Conservation (phyloP, 2,329 filamentous ascomycete genomes). For the Huntiella abstrusa region DNA sequence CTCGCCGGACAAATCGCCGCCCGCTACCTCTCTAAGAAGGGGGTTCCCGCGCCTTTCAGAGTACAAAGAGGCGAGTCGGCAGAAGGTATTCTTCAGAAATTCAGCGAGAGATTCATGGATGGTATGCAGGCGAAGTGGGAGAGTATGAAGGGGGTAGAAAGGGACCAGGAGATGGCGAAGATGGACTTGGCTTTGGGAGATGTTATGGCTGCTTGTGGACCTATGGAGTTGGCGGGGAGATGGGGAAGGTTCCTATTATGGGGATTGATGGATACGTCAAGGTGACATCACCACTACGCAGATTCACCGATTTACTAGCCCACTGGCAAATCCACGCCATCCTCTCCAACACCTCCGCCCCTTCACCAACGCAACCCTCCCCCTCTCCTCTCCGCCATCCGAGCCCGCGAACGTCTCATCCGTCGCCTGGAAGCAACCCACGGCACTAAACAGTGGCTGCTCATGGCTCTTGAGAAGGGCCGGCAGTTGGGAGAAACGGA, state of each 20-base stretch:
- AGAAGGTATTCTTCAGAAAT: constrained; percentile 18
- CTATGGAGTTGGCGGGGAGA: constrained; percentile 31
- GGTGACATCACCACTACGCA: constrained; percentile 46
- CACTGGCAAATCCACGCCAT: constrained; percentile 48
- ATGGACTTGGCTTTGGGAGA: constrained; percentile 17
- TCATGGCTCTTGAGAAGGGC: constrained; percentile 40
- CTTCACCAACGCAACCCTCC: not conserved
- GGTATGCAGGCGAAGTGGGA: constrained; percentile 4
- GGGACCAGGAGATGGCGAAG: constrained; percentile 12
- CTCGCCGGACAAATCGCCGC: constrained; percentile 43
- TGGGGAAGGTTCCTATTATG: constrained; percentile 36
- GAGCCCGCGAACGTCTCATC: constrained; percentile 33
- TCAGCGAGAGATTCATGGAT: constrained; percentile 1
- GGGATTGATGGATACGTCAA: constrained; percentile 43
- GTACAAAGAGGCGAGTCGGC: constrained; percentile 19
- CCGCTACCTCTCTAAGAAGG: constrained; percentile 37
- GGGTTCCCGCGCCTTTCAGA: constrained; percentile 41
- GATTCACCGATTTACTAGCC: constrained; percentile 41
- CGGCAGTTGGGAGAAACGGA: constrained; percentile 34
- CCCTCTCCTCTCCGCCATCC: constrained; percentile 28
- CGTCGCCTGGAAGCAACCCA: constrained; percentile 23
- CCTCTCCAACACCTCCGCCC: constrained; percentile 11
- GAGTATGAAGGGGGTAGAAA: not conserved
- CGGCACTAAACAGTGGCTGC: constrained; percentile 33
- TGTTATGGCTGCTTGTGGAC: constrained; percentile 21